Base-by-base conservation (phyloP, 2,329 filamentous ascomycete genomes). In the Neocucurbitaria cava region DNA sequence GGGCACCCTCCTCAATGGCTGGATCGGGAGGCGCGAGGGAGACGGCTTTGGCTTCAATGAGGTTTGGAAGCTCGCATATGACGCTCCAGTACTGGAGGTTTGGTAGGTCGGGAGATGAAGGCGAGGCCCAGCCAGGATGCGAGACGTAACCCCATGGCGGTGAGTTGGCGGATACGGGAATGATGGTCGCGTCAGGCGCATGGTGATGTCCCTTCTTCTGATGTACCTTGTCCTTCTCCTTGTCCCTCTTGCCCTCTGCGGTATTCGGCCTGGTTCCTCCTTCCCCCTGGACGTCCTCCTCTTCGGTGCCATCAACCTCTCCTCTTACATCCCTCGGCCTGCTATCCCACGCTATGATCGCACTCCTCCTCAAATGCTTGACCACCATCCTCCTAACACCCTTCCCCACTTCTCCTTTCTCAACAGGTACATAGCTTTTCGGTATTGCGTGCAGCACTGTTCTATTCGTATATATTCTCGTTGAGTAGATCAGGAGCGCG, bases 11-110 rank as follows among this genome's bases (percentile, higher is more conserved):
- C 42, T 73, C 71, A 21, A 77, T 66, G 3, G 77, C 73, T 3
- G 82, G 80, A 60, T 83, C 81, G 0, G 81, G 79, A 26, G 88
- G 91, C 0, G 90, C 91, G 33, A 96, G 83, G 0, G 91, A 92
- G n/a, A 97, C 86, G 1, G 92, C 94, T 74, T 94, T 94, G 9
- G 91, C 94, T 78, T 98, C 94, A 59, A 98, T 90, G 24, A 98
- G 82, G 70, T 96, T 89, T 1, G 93, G 91, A 21, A 99, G 82
- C 75, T 98, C 94, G 33, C 85, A 83, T 17, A 97, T 82, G 21
- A 99, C 91, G 1, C 87, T 87, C 64, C 83, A 84, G 75, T 96
- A 98, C 61, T 96, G 87, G n/a, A 98, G 78, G 68, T 91, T 87
- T 4, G 91, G 87, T 17, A 95, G 78, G 69, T 95, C 90, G 8